These are phyloP conservation scores for Syncephalastrum monosporum DNA, from an alignment of 371 early-diverging fungal genomes.

Conservation along the genomic window DNA sequence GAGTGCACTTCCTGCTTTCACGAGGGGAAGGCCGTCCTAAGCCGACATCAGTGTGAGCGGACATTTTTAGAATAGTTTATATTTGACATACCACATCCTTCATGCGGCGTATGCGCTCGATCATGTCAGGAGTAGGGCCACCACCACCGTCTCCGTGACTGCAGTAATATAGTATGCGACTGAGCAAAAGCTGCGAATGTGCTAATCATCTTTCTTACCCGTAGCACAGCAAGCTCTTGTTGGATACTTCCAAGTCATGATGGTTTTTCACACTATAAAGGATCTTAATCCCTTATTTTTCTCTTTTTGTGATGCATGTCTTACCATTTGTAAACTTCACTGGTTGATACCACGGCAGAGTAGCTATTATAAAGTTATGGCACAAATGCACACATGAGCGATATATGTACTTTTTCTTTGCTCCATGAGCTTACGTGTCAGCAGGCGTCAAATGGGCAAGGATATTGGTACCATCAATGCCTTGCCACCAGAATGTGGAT, in stretches of 20 bases:
- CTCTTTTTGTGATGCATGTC: neutral
- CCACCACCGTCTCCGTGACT: conserved; percentile 97
- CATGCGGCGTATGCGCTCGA: conserved; percentile 81
- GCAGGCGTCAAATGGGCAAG: conserved; percentile 86
- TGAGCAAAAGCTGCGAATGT: neutral
- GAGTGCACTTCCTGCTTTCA: conserved; percentile 73
- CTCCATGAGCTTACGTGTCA: conserved; percentile 58
- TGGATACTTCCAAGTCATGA: conserved; percentile 42
- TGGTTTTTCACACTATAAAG: conserved; percentile 35
- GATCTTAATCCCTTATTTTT: neutral
- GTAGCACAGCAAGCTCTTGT: conserved; percentile 42
- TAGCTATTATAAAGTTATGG: conserved; percentile 19
- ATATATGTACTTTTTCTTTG: too few species aligned
- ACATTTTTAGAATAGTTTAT: neutral
- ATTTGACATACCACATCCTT: conserved; percentile 54
- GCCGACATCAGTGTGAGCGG: neutral
- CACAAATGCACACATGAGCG: neutral
- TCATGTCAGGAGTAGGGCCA: conserved; percentile 86
- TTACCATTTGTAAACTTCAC: conserved; percentile 44
- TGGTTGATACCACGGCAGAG: conserved; percentile 33
- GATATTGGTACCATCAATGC: conserved; percentile 71
- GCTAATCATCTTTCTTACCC: conserved; percentile 25
- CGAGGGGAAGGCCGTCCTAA: conserved; percentile 74
- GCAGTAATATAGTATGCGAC: neutral
- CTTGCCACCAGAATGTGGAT: conserved; percentile 87